Conservation (phyloP, 352 stramenopile species). For the Saprolegnia parasitica region DNA sequence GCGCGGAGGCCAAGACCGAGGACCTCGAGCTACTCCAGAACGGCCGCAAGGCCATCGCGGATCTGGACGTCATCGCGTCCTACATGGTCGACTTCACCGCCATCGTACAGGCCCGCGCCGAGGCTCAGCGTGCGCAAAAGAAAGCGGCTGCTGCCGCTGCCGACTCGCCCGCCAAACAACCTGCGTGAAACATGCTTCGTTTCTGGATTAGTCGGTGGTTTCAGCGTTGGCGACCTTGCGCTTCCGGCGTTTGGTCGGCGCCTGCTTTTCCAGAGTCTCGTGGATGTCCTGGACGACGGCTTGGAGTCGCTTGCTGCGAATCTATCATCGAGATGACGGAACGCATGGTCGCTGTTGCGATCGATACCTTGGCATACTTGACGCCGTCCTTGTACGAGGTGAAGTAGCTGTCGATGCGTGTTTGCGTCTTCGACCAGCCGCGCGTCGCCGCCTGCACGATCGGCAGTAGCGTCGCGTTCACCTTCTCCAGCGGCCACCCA, state of each 20-base stretch:
- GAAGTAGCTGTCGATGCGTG: conserved; percentile 93
- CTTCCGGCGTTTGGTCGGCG: conserved; percentile 7
- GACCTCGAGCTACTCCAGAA: conserved; percentile 84
- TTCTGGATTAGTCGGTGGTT: not conserved
- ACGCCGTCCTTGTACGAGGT: conserved; percentile 95
- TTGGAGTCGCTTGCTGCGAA: conserved; percentile 83
- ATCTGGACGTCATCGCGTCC: conserved; percentile 89
- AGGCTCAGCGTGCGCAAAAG: conserved; percentile 67
- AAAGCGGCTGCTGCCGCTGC: conserved; percentile 34
- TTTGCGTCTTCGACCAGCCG: conserved; percentile 59
- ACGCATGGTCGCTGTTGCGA: not conserved
- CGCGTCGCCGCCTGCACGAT: conserved; percentile 58
- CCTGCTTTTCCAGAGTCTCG: conserved; percentile 4
- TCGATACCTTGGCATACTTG: conserved; percentile 86
- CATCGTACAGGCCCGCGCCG: conserved; percentile 67
- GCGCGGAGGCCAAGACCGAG: conserved; percentile 44
- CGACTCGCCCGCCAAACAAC: not conserved
- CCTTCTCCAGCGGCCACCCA: conserved; percentile 91
- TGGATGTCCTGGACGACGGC: conserved; percentile 59
- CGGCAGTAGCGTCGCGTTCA: conserved; percentile 84
- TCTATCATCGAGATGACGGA: conserved; percentile 26
- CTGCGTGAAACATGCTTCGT: not conserved
- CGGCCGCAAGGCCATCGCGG: conserved; percentile 74
- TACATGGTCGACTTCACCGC: conserved; percentile 92
- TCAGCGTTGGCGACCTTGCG: not conserved